Evolutionary conservation across 2,329 filamentous ascomycete species (phyloP), one percentile per base, ranked within the genome.

Genomic region (Monosporascus ibericus): DNA sequence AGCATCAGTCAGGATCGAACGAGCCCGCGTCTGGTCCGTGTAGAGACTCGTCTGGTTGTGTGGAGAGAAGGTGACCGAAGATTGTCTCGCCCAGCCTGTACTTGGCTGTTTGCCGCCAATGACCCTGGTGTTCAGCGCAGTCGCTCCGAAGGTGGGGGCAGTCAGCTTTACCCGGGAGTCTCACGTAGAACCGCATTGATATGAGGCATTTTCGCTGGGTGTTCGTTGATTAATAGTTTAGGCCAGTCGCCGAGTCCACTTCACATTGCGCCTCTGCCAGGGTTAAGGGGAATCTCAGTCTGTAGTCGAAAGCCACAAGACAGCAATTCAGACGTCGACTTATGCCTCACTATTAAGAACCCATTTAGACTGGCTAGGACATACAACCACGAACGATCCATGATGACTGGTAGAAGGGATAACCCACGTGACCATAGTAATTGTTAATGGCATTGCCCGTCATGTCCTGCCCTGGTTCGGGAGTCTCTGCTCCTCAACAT

Each of bases 1-100:
- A 84, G 69, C 80, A 86, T 85, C 84, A 70, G 61, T 86, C 83
- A 0, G 83, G 82, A 46, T 70, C 73, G 66, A 84, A 86, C 44
- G 78, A 73, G 3, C 76, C 69, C 0, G 80, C 79, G 56, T 85
- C 79, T 0, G 74, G 69, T 1, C 82, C 82, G 48, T 72, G 86
- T 1, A 85, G 76, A 5, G 68, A 66, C 0, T 78, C 79, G 57
- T 86, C 83, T 1, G 72, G 71, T 34, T 85, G 81, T 20, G 78
- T 64, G 48, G 73, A 73, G 44, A 70, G 61, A 9, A 85, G 65
- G n/a, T 81, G 55, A 9, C 70, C 60, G 0, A 74, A 49, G 34
- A 84, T 65, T 0, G 68, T 51, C 36, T 79, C 72, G 24, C 71
- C 75, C 18, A 30, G 72, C 68, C 1, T 70, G 64, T 15, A 85